Percentiles rank a stretch among this genome's conserved stretches.
phyloP scores from a whole-genome alignment of 495 filamentous ascomycete genomes.

The Pseudotulostoma volvatum region DNA sequence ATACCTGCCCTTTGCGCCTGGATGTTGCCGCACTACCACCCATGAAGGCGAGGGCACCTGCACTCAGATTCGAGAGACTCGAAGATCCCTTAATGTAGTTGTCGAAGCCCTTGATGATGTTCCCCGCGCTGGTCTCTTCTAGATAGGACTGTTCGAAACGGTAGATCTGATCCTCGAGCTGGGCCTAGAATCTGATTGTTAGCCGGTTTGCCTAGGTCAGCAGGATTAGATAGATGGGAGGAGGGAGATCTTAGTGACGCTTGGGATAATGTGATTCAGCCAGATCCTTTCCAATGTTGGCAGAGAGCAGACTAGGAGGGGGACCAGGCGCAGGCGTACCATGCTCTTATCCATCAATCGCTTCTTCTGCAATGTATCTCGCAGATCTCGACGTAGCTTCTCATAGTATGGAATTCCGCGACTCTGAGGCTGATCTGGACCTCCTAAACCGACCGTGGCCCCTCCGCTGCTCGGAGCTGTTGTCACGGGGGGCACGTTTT shows the following conservation, averaged over 20 bases:
- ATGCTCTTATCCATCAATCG: slow-evolving; percentile 49
- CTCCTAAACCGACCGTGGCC: not conserved
- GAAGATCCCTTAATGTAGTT: slow-evolving; percentile 83
- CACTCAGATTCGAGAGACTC: slow-evolving; percentile 17
- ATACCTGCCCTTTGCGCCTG: slow-evolving; percentile 31
- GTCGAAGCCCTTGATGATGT: slow-evolving; percentile 95
- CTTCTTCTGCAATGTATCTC: slow-evolving; percentile 52
- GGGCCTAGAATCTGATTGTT: slow-evolving; percentile 22
- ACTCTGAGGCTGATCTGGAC: slow-evolving; percentile 13
- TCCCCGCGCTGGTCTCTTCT: slow-evolving; percentile 75
- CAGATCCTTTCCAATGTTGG: too few species aligned
- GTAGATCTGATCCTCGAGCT: slow-evolving; percentile 70
- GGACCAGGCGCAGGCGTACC: too few species aligned
- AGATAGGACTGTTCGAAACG: slow-evolving; percentile 77
- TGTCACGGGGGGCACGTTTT: slow-evolving; percentile 29
- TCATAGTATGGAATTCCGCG: slow-evolving; percentile 54
- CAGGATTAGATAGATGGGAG: too few species aligned
- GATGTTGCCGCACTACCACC: slow-evolving; percentile 8
- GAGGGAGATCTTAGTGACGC: too few species aligned
- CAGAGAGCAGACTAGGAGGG: too few species aligned
- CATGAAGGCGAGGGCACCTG: slow-evolving; percentile 13
- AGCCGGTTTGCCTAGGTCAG: too few species aligned
- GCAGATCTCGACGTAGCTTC: slow-evolving; percentile 50
- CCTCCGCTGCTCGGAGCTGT: slow-evolving; percentile 11
- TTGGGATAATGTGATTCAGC: too few species aligned